phyloP scores from a whole-genome alignment of 2,329 filamentous ascomycete species.

The Ophidiomyces ophidiicola region DNA sequence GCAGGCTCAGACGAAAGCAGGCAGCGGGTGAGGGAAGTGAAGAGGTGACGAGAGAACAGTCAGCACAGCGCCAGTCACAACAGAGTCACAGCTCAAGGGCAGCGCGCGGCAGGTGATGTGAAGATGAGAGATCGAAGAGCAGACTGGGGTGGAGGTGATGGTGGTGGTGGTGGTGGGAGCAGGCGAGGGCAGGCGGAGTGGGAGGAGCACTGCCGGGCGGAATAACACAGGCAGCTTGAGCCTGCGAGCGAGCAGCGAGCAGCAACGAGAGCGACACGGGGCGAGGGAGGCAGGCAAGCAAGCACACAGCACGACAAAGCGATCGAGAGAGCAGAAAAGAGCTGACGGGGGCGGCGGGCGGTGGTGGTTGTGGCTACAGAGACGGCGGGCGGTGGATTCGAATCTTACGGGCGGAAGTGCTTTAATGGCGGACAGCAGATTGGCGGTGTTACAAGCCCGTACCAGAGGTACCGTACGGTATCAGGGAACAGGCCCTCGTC shows the following conservation, averaged over 20 bases:
- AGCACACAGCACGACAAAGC: too few relatives aligned
- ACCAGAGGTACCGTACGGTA: neutral
- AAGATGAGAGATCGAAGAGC: constrained; percentile 12
- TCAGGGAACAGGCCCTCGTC: neutral
- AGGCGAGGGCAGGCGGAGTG: constrained; percentile 15
- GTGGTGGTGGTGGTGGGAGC: constrained; percentile 1
- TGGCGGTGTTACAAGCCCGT: constrained; percentile 7
- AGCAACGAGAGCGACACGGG: neutral
- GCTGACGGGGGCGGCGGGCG: constrained; percentile 2
- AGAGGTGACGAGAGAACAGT: constrained; percentile 5
- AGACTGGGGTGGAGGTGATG: constrained; percentile 15
- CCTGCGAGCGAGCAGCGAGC: constrained; percentile 3
- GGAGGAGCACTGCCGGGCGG: constrained; percentile 11
- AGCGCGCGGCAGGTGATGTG: constrained; percentile 11
- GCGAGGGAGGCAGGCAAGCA: neutral
- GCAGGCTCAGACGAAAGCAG: constrained; percentile 2
- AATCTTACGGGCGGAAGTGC: constrained; percentile 7
- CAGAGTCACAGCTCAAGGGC: too few relatives aligned
- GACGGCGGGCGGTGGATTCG: neutral
- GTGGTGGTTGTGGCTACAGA: constrained; percentile 3
- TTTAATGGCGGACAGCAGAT: constrained; percentile 7
- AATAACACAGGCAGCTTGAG: constrained; percentile 12
- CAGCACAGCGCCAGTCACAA: too few relatives aligned
- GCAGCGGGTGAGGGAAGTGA: constrained; percentile 1
- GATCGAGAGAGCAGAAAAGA: constrained; percentile 1